These are phyloP conservation scores for Chloranthus sessilifolius DNA, from an alignment of 164 flowering plant species.

Conservation along the genomic window DNA sequence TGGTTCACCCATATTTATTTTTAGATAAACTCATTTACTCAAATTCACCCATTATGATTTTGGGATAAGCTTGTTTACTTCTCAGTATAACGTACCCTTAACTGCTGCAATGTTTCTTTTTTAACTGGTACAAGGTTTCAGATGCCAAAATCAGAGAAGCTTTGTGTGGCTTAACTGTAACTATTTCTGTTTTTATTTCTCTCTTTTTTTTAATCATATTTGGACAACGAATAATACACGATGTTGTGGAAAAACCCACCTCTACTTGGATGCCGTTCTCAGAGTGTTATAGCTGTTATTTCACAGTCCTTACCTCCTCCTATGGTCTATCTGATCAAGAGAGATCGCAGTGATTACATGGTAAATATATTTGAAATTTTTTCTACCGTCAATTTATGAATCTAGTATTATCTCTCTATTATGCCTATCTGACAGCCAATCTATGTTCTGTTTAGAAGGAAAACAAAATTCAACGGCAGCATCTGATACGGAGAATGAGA, in stretches of 20 bases:
- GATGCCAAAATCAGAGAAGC: no score
- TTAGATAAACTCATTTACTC: no score
- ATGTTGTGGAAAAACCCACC: constrained; percentile 16
- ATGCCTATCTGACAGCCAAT: no score
- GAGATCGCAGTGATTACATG: constrained; percentile 15
- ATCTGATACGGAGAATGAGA: constrained; percentile 49
- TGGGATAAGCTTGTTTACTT: no score
- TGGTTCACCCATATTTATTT: no score
- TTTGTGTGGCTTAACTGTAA: no score
- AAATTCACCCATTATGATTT: no score
- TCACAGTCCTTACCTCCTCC: constrained; percentile 20
- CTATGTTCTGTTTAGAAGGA: constrained; percentile 46
- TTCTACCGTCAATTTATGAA: no score
- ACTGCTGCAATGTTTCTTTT: no score
- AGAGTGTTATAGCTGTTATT: constrained; percentile 18
- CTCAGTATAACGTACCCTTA: no score
- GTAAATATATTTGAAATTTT: constrained; percentile 12
- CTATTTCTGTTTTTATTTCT: not conserved
- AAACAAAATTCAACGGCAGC: constrained; percentile 42
- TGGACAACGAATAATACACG: constrained; percentile 3
- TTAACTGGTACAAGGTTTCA: no score
- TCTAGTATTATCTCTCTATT: no score
- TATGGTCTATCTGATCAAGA: constrained; percentile 16
- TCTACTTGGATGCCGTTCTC: constrained; percentile 44
- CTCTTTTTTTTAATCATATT: not conserved